These are phyloP conservation scores for Lactifluus subvellereus DNA, from an alignment of 768 basidiomycete species.

Conservation along the genomic window DNA sequence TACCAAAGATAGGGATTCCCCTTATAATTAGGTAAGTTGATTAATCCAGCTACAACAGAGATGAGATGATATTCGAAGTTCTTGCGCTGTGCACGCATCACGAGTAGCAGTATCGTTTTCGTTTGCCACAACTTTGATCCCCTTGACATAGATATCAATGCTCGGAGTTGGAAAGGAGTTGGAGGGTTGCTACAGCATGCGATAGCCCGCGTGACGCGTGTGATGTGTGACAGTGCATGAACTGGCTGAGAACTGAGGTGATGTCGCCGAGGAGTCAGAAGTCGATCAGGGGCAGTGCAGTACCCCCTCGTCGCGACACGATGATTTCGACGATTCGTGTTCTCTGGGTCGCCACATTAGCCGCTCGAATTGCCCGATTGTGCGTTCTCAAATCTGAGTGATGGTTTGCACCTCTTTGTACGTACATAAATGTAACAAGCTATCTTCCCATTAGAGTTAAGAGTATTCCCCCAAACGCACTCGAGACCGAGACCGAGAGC, in stretches of 20 bases:
- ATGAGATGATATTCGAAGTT: background rate
- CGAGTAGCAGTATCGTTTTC: background rate
- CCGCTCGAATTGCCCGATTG: background rate
- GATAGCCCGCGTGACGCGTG: background rate
- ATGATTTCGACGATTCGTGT: slow-evolving; percentile 2
- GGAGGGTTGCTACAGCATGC: background rate
- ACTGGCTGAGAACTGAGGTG: background rate
- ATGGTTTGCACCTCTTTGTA: background rate
- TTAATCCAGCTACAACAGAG: background rate
- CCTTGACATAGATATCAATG: background rate
- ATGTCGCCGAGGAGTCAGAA: slow-evolving; percentile 11
- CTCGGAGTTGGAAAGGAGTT: background rate
- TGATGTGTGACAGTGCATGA: background rate
- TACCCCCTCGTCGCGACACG: background rate
- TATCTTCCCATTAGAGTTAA: background rate
- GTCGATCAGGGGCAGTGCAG: slow-evolving; percentile 17
- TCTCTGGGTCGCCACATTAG: background rate
- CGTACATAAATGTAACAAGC: background rate
- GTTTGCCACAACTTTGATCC: background rate
- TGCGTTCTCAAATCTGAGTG: background rate
- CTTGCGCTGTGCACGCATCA: background rate
- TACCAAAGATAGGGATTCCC: background rate
- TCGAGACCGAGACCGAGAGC: too few relatives aligned
- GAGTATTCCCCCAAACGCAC: background rate
- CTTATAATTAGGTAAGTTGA: background rate